Evolutionary conservation across 495 filamentous ascomycete genomes (phyloP).

Genomic region (Cudoniella acicularis): DNA sequence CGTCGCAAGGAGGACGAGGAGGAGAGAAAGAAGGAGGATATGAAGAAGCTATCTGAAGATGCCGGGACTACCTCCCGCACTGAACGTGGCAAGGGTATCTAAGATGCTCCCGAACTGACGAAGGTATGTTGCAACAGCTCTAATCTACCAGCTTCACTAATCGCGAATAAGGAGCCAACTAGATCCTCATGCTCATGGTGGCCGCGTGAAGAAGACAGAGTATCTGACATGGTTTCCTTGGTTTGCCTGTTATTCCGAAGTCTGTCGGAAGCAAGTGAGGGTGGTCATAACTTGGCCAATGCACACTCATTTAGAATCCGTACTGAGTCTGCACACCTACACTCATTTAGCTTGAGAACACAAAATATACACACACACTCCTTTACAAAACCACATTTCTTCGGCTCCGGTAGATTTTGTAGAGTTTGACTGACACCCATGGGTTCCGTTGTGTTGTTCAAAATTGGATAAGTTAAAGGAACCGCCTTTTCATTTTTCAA

Average conservation of each 20-base stretch:
- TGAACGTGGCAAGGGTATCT: too few species aligned
- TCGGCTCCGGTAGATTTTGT: not conserved
- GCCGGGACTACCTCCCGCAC: too few species aligned
- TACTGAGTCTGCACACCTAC: not conserved
- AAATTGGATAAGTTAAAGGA: too few species aligned
- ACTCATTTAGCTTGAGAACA: not conserved
- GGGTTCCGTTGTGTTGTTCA: too few species aligned
- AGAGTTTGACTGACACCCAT: too few species aligned
- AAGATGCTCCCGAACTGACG: too few species aligned
- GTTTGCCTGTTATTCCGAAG: not conserved
- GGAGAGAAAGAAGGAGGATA: too few species aligned
- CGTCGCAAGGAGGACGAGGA: too few species aligned
- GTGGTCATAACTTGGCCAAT: not conserved
- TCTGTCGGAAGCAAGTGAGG: not conserved
- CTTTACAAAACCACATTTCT: not conserved
- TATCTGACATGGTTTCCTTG: not conserved
- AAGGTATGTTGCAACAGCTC: too few species aligned
- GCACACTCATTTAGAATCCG: not conserved
- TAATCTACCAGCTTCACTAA: not conserved
- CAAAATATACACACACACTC: too few species aligned
- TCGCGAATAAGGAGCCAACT: not conserved
- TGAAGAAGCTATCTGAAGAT: too few species aligned
- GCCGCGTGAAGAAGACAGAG: not conserved
- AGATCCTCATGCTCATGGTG: not conserved
- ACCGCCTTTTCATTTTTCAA: too few species aligned